Evolutionary conservation across 2,329 filamentous ascomycete genomes (phyloP).

Genomic region (Aspergillus piperis): DNA sequence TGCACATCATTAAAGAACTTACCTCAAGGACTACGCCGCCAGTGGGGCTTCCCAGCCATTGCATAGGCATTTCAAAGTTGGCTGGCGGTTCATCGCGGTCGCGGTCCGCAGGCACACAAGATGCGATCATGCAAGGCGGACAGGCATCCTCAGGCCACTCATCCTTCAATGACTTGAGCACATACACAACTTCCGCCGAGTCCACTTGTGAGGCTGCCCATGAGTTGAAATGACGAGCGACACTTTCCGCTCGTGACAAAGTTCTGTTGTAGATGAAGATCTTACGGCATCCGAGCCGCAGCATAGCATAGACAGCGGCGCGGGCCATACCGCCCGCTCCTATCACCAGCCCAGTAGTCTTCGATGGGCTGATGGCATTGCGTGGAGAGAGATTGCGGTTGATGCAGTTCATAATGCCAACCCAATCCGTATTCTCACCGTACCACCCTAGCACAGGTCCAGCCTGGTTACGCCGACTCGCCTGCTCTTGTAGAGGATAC

Average conservation of each 20-base stretch:
- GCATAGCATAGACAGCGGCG: slow-evolving; percentile 74
- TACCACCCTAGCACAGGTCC: slow-evolving; percentile 46
- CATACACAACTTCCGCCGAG: slow-evolving; percentile 42
- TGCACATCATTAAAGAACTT: background rate
- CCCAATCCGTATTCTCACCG: slow-evolving; percentile 49
- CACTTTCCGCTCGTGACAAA: slow-evolving; percentile 62
- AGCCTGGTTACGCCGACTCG: slow-evolving; percentile 44
- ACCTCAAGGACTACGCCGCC: slow-evolving; percentile 76
- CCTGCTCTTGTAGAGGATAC: slow-evolving; percentile 42
- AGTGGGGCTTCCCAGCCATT: slow-evolving; percentile 71
- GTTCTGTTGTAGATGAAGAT: slow-evolving; percentile 77
- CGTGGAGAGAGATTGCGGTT: slow-evolving; percentile 46
- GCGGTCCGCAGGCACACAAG: slow-evolving; percentile 72
- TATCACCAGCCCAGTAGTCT: slow-evolving; percentile 56
- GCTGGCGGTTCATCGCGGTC: slow-evolving; percentile 65
- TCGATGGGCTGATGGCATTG: slow-evolving; percentile 55
- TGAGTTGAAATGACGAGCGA: slow-evolving; percentile 69
- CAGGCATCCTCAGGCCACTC: slow-evolving; percentile 66
- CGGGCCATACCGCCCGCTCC: slow-evolving; percentile 74
- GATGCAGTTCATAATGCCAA: slow-evolving; percentile 46
- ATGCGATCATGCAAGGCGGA: slow-evolving; percentile 72
- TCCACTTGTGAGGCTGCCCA: slow-evolving; percentile 45
- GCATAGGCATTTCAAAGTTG: slow-evolving; percentile 67
- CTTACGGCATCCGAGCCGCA: slow-evolving; percentile 73
- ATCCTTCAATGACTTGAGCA: slow-evolving; percentile 61